Evolutionary conservation across 805 yeast species (phyloP), one percentile per base, ranked within the genome.

Genomic region (Jamesozyma hellenica): DNA sequence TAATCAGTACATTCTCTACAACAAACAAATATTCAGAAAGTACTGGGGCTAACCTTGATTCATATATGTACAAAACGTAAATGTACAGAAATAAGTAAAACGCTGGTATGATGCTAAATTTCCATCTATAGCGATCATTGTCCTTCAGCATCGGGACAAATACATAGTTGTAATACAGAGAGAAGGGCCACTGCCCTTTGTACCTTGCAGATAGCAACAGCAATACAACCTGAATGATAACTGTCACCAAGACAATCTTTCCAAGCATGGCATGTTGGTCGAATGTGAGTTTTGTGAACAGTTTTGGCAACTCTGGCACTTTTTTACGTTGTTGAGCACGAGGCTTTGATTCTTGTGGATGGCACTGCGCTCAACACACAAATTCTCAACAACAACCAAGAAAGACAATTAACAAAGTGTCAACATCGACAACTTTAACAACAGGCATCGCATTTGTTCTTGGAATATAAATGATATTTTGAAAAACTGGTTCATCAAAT

Each of bases 21-120:
- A 28, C 1, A 8, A 33, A 36, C 12, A 58, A 18, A 5, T 46
- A 33, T 5, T 35, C 27, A 14, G 32, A 17, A 1, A 57, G 25
- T 4, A 41, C 16, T 3, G 51, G 48, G 12, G 41, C 33, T 2
- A 56, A 44, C 19, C 43, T 47, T 1, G 27, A n/a, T 28, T 38
- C 41, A 32, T 50, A 54, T 12, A 51, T 37, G 15, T 41, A 40
- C 4, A 50, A 34, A 36, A 60, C 39, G 14, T 45, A 52, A 3
- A 39, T 4, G 39, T 55, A 55, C 10, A 61, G 29, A 2, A 44
- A 21, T 5, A 50, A 34, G 36, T 60, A 61, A 27, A 61, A 53
- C 1, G 40, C 4, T 2, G 66, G 66, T 1, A 60, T 55, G 3
- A 54, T n/a, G 32, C 49, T 39, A 35, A 45, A 54, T 35, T 59